Conservation (phyloP, 768 basidiomycete species). For the Mycena polygramma region DNA sequence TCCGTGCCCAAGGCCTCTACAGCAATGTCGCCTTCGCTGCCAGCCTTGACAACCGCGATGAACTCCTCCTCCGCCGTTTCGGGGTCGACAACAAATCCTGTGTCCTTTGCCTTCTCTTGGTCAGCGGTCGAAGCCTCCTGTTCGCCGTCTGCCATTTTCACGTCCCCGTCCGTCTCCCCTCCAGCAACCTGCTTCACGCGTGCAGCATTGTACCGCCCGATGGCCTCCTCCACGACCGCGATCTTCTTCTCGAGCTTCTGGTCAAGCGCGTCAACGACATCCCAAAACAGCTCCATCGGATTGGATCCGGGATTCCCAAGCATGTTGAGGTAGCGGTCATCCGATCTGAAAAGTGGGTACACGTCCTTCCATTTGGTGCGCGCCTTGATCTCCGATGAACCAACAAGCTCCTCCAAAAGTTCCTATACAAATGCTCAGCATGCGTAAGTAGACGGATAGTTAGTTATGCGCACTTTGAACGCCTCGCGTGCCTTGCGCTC, state of each 20-base stretch:
- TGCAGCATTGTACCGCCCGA: constrained; percentile 63
- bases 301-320: constrained; percentile 95
- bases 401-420: constrained; percentile 78
- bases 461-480: constrained; percentile 74
- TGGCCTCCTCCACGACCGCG: constrained; percentile 71
- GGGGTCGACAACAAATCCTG: constrained; percentile 58
- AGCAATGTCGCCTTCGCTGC: constrained; percentile 62
- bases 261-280: constrained; percentile 88
- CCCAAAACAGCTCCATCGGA: constrained; percentile 97
- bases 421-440: constrained; percentile 55
- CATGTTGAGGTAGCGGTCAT: constrained; percentile 87
- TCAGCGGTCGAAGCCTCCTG: constrained; percentile 42
- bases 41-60: constrained; percentile 62
- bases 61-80: constrained; percentile 80
- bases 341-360: constrained; percentile 81
- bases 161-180: constrained; percentile 46
- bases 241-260: constrained; percentile 88
- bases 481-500: constrained; percentile 93
- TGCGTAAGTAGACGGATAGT: neutral
- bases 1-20: constrained; percentile 60
- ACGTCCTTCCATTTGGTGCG: constrained; percentile 93
- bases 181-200: constrained; percentile 49
- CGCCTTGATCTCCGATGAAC: constrained; percentile 77
- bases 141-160: constrained; percentile 50
- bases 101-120: constrained; percentile 40